Evolutionary conservation across 2,329 filamentous ascomycete genomes (phyloP), one percentile per base, ranked within the genome.

Genomic region (Cladobotryum mycophilum): DNA sequence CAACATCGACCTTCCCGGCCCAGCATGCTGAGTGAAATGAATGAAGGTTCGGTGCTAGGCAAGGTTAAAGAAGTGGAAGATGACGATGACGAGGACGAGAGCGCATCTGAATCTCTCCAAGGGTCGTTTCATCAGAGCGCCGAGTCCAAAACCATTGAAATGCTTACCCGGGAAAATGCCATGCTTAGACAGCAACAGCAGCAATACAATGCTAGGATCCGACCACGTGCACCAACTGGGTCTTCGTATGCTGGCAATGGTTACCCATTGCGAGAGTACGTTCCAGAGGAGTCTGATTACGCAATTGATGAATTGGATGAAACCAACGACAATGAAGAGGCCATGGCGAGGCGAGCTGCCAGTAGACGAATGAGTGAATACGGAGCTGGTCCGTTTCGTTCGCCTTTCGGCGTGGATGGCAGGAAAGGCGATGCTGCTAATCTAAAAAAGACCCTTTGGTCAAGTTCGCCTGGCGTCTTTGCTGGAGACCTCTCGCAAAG

Each of bases 1-100:
- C 88, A 92, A 60, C 87, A 93, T 64, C 82, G 89, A 35, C 87
- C 88, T 4, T 95, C 90, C 13, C 82, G 85, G 47, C 85, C 85
- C 36, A 89, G 85, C 62, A 84, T 89, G 76, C 71, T 89, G 30
- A 88, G 85, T 55, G 85, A 88, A 61, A 83, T 85, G 80, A 85
- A 72, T 53, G 82, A 84, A 51, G 79, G 78, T 35, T 75, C 70
- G 47, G 78, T 81, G 66, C 74, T 85, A 13, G 80, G 80, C 35
- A 88, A 87, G 59, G 79, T 89, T 35, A 83, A 86, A 57, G 84
- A 88, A 63, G 81, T 84, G 3, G 82, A 85, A 20, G 82, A 85
- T 51, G 81, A 85, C 49, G 79, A 83, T n/a, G 84, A 85, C 49
- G 79, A 83, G n/a, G 81, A 82, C 11, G 76, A 78, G 56, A 81